Percentiles rank a stretch among this genome's conserved stretches.
Conservation (phyloP, 371 early-diverging fungal genomes). For the Zancudomyces culisetae region DNA sequence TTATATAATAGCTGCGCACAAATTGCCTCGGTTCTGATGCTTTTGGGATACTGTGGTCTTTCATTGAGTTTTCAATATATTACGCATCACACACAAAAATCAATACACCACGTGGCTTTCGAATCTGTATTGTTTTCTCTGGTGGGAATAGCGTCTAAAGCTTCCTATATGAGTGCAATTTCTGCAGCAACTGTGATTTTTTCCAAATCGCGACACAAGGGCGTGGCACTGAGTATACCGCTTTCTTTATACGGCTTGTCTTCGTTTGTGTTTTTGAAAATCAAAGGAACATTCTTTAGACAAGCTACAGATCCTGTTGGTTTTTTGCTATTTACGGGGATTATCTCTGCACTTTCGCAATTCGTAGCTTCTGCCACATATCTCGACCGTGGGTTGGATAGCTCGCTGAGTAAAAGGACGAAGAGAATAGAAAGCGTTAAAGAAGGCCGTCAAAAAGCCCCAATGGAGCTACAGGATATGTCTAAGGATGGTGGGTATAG, state of each 20-base stretch:
- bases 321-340: slow-evolving; percentile 18
- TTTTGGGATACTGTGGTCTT: slow-evolving; percentile 18
- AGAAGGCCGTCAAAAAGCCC: not conserved
- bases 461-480: not conserved
- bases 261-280: slow-evolving; percentile 40
- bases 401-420: not conserved
- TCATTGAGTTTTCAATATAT: slow-evolving; percentile 9
- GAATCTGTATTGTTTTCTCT: slow-evolving; percentile 28
- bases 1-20: not conserved
- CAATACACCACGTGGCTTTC: slow-evolving; percentile 18
- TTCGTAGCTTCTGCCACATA: slow-evolving; percentile 4
- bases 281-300: slow-evolving; percentile 29
- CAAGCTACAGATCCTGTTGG: slow-evolving; percentile 10
- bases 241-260: slow-evolving; percentile 43
- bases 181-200: slow-evolving; percentile 38
- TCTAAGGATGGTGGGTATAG: not conserved
- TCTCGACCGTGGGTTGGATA: not conserved
- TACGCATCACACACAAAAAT: slow-evolving; percentile 1
- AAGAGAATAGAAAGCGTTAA: not conserved
- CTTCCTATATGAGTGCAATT: slow-evolving; percentile 36
- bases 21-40: slow-evolving; percentile 14
- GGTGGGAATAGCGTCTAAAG: slow-evolving; percentile 41
- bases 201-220: slow-evolving; percentile 25
- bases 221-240: slow-evolving; percentile 40
- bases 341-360: slow-evolving; percentile 8